Conservation (phyloP, 2,329 filamentous ascomycete genomes). For the Teratosphaeriaceae sp. region DNA sequence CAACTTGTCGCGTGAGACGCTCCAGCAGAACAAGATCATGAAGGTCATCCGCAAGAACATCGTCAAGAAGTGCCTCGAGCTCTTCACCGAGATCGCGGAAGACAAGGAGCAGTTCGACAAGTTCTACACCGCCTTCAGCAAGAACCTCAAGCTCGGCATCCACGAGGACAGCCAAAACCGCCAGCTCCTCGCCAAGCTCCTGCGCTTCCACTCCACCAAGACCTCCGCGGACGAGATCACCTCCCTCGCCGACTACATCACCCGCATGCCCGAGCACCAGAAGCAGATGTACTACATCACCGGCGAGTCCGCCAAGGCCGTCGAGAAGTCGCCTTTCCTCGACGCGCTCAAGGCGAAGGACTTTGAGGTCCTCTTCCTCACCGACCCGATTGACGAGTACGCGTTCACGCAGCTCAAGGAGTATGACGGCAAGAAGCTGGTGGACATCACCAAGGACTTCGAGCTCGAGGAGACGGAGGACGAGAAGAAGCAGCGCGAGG, state of each 20-base stretch:
- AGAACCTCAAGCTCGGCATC: slow-evolving; percentile 99
- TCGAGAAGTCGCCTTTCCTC: slow-evolving; percentile 97
- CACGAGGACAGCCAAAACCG: slow-evolving; percentile 99
- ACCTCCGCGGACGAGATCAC: slow-evolving; percentile 95
- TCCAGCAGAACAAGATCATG: slow-evolving; percentile 99
- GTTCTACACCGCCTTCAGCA: slow-evolving; percentile 99
- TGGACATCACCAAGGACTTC: slow-evolving; percentile 99
- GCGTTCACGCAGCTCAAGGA: slow-evolving; percentile 99
- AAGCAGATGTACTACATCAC: slow-evolving; percentile 99
- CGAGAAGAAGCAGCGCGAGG: slow-evolving; percentile 94
- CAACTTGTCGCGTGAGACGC: slow-evolving; percentile 99
- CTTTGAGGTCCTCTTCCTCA: slow-evolving; percentile 99
- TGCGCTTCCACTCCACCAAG: slow-evolving; percentile 99
- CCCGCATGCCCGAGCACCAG: slow-evolving; percentile 99
- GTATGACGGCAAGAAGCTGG: slow-evolving; percentile 99
- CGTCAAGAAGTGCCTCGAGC: slow-evolving; percentile 99
- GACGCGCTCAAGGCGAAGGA: slow-evolving; percentile 98
- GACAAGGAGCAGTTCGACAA: slow-evolving; percentile 99
- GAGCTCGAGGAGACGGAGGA: slow-evolving; percentile 99
- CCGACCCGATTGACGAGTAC: slow-evolving; percentile 99
- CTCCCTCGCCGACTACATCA: slow-evolving; percentile 94
- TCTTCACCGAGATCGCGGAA: slow-evolving; percentile 98
- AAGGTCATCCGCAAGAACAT: slow-evolving; percentile 99
- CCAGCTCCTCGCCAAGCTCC: slow-evolving; percentile 84
- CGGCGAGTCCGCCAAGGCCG: slow-evolving; percentile 97